phyloP scores from a whole-genome alignment of 768 basidiomycete species.

The Tricholoma sp. region DNA sequence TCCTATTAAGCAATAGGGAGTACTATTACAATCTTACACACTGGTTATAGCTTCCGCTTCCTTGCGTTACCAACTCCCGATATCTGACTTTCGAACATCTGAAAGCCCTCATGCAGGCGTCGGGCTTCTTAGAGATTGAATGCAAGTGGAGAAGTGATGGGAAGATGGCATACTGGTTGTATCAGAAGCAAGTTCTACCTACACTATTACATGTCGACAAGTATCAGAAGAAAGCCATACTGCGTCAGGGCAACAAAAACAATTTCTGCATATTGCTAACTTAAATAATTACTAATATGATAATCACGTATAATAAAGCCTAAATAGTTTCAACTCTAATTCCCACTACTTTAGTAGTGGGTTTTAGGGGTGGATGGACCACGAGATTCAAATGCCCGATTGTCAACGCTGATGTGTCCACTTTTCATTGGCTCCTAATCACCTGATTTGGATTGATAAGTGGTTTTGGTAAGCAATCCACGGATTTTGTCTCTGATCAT shows the following conservation, averaged over 20 bases:
- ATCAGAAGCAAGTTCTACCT: conserved; percentile 35
- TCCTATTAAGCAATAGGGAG: conserved; percentile 4
- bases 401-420: too few species aligned
- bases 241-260: conserved; percentile 70
- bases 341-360: too few species aligned
- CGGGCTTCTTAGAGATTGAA: conserved; percentile 62
- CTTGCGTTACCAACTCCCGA: conserved; percentile 83
- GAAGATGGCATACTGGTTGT: conserved; percentile 89
- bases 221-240: conserved; percentile 51
- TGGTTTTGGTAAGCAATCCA: too few species aligned
- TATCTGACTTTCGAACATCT: conserved; percentile 67
- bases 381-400: too few species aligned
- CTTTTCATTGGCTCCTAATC: too few species aligned
- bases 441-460: too few species aligned
- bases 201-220: conserved; percentile 5
- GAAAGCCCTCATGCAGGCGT: conserved; percentile 44
- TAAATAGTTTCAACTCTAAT: too few species aligned
- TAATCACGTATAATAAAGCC: too few species aligned
- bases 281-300: background rate
- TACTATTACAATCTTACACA: background rate
- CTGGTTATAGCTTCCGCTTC: conserved; percentile 64
- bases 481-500: too few species aligned
- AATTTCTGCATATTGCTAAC: conserved; percentile 62
- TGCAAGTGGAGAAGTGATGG: conserved; percentile 62
- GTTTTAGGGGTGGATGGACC: too few species aligned